Evolutionary conservation across 495 filamentous ascomycete genomes (phyloP), one percentile per base, ranked within the genome.

Genomic region (Halenospora varia): DNA sequence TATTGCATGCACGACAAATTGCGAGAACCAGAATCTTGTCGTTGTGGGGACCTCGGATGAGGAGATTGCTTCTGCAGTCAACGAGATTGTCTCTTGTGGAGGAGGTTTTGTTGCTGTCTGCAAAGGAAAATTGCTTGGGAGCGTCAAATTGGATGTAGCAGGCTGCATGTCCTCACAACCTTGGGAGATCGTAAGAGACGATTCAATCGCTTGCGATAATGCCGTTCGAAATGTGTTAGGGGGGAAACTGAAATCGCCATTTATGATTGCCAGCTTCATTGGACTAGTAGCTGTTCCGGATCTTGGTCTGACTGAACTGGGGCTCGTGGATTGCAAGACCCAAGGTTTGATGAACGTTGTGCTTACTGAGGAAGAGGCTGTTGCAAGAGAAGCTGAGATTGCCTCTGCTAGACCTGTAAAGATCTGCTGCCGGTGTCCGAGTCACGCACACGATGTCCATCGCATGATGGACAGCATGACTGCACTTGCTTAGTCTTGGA

Each of bases 81-180:
- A 47, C 22, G 39, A 6, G 17, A 56, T 56, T 25, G 15, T 10
- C 4, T 3, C 26, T 1, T n/a, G 48, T n/a, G 53, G 53, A 48
- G 53, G 53, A 49, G 53, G 53, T 3, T 56, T 48, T 47, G 29
- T 56, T 23, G 45, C 45, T 23, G 53, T 56, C 11, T 9, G 10
- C 10, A 45, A 56, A 10, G 53, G 53, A 13, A 49, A 48, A 15
- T 19, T 56, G 6, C 45, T 56, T 4, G 53, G 44, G 6, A 35
- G 23, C 40, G 53, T 56, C 19, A 56, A 49, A 23, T n/a, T 57
- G n/a, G 55, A 57, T 19, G 55, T 57, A 19, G 55, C 55, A 9
- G 55, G 55, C 2, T 57, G 55, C 22, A 57, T 57, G 55, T 50
- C 46, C 9, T 50, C 46, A 9, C 42, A 57, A 18, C 46, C 46